A percentile compares a stretch with the other conserved stretches of the same genome.
Conservation (phyloP, 1,139 yeast genomes). For the Scheffersomyces stambukii region DNA sequence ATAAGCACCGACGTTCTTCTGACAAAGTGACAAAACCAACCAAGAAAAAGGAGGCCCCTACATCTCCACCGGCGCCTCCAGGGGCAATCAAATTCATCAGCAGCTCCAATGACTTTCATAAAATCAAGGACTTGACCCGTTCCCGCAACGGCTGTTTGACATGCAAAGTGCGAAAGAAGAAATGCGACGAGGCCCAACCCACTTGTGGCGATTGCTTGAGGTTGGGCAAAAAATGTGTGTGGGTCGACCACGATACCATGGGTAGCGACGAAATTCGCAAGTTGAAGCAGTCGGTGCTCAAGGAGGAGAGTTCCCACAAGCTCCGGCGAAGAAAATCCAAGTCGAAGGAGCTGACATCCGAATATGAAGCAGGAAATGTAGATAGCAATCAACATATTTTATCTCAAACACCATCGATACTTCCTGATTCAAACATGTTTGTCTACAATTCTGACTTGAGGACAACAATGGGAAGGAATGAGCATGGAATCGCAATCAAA, state of each 20-base stretch:
- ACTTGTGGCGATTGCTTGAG: conserved; percentile 56
- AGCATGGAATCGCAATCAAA: no score
- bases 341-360: conserved; percentile 3
- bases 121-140: conserved; percentile 18
- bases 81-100: conserved; percentile 8
- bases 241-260: conserved; percentile 31
- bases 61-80: neutral
- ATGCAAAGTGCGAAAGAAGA: conserved; percentile 67
- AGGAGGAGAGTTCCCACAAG: conserved; percentile 29
- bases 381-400: no score
- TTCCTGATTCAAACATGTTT: conserved; percentile 5
- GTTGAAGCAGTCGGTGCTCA: conserved; percentile 23
- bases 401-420: no score
- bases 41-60: no score
- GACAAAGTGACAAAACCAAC: no score
- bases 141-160: conserved; percentile 65
- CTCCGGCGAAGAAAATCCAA: conserved; percentile 28
- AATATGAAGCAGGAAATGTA: no score
- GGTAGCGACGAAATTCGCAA: conserved; percentile 19
- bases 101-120: conserved; percentile 10
- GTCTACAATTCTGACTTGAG: conserved; percentile 7
- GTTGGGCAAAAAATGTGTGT: conserved; percentile 48
- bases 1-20: no score
- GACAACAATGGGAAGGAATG: no score
- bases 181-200: conserved; percentile 66